These are phyloP conservation scores for Apodospora peruviana DNA, from an alignment of 495 filamentous ascomycete species.

Conservation along the genomic window DNA sequence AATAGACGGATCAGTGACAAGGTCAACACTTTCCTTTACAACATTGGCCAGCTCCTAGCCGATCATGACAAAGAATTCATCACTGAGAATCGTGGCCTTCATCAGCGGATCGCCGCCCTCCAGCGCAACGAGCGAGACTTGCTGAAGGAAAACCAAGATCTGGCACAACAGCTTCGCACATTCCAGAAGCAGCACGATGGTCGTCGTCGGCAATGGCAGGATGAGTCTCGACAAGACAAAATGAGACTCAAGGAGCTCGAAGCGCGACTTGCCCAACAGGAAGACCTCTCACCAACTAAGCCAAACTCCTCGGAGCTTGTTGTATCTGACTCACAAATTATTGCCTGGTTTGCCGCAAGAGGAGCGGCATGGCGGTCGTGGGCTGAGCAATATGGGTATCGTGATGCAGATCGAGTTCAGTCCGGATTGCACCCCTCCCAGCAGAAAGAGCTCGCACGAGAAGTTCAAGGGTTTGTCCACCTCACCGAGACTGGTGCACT, in stretches of 20 bases:
- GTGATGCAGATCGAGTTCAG: conserved; percentile 5
- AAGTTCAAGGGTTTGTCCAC: conserved; percentile 12
- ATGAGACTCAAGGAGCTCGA: conserved; percentile 13
- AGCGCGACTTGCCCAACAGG: conserved; percentile 1
- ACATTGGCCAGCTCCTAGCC: not conserved
- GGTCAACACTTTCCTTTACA: conserved; percentile 8
- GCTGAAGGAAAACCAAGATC: conserved; percentile 12
- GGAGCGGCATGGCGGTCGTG: conserved; percentile 7
- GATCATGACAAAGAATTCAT: conserved; percentile 1
- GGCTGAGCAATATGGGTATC: conserved; percentile 8
- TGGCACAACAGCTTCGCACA: conserved; percentile 1
- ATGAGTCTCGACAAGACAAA: conserved; percentile 8
- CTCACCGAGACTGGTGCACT: conserved; percentile 12
- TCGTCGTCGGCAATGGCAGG: conserved; percentile 8
- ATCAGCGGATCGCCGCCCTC: conserved; percentile 17
- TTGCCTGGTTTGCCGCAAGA: conserved; percentile 4
- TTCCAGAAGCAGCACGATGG: conserved; percentile 7
- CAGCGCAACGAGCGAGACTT: conserved; percentile 17
- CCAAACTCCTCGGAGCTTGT: not conserved
- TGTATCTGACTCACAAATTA: conserved; percentile 3
- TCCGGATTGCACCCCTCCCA: conserved; percentile 15
- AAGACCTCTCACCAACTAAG: too few relatives aligned
- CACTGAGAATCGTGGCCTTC: conserved; percentile 15
- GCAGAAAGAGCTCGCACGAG: conserved; percentile 12
- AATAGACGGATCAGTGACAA: conserved; percentile 2